Conservation (phyloP, 306 rosid genomes). For the Sechiopsis laciniata region DNA sequence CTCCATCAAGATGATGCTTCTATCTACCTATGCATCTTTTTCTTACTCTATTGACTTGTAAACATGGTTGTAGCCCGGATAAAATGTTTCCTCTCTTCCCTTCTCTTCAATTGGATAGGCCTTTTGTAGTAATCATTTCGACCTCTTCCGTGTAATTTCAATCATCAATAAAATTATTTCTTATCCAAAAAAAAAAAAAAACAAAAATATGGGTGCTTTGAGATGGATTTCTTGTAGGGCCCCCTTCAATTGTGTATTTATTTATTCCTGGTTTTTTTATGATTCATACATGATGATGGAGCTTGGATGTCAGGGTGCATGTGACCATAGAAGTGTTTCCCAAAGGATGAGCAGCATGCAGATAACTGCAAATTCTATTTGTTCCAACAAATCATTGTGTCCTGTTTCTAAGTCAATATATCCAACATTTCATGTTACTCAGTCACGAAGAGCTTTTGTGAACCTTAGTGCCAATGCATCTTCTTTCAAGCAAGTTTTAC, state of each 20-base stretch:
- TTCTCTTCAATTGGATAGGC: too few relatives aligned
- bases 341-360: constrained; percentile 37
- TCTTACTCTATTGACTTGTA: too few relatives aligned
- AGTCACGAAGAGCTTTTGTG: constrained; percentile 22
- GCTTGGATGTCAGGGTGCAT: constrained; percentile 21
- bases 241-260: not conserved
- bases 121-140: too few relatives aligned
- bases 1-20: too few relatives aligned
- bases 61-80: too few relatives aligned
- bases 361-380: constrained; percentile 30
- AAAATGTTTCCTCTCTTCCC: too few relatives aligned
- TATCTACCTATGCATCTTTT: too few relatives aligned
- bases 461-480: constrained; percentile 20
- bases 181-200: too few relatives aligned
- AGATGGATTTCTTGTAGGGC: not conserved
- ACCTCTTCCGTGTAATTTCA: too few relatives aligned
- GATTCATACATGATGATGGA: not conserved
- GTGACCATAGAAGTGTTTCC: constrained; percentile 23
- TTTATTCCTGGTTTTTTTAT: not conserved
- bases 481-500: constrained; percentile 26
- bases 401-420: constrained; percentile 24
- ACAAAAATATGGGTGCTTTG: not conserved
- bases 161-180: too few relatives aligned
- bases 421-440: constrained; percentile 14
- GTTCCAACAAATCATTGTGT: constrained; percentile 15